Conservation (phyloP, 106 monocot genomes). For the Dendrobium huoshanense region DNA sequence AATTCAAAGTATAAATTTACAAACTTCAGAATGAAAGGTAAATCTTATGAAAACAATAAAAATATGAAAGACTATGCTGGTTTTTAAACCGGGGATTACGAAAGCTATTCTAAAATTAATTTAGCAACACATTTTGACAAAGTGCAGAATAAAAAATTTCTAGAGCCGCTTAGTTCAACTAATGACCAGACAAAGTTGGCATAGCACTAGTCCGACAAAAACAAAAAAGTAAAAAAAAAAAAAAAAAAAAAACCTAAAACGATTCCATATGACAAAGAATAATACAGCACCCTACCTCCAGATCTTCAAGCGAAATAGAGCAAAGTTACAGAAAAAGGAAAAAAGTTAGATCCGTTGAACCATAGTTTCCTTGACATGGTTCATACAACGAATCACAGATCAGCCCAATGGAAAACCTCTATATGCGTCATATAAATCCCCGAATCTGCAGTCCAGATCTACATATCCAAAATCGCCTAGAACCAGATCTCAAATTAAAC, state of each 20-base stretch:
- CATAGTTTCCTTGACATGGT: background rate
- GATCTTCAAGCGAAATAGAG: background rate
- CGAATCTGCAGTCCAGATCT: slow-evolving; percentile 1
- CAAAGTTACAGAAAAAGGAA: background rate
- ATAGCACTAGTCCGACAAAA: no score
- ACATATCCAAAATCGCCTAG: slow-evolving; percentile 3
- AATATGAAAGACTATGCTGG: background rate
- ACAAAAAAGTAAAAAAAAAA: no score
- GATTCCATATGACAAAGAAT: background rate
- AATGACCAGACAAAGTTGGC: no score
- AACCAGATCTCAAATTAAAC: background rate
- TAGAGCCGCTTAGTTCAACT: no score
- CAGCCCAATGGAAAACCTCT: background rate
- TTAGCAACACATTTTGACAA: background rate
- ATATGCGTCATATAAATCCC: background rate
- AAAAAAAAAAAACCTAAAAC: background rate
- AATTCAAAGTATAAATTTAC: background rate
- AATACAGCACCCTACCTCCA: background rate
- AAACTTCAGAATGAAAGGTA: background rate
- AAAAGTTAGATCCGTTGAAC: background rate
- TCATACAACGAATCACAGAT: background rate
- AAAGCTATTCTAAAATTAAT: background rate
- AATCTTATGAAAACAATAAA: background rate
- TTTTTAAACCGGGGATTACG: background rate
- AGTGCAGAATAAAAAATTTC: background rate